Evolutionary conservation across 495 filamentous ascomycete genomes (phyloP).

Genomic region (Trichoderma virens): DNA sequence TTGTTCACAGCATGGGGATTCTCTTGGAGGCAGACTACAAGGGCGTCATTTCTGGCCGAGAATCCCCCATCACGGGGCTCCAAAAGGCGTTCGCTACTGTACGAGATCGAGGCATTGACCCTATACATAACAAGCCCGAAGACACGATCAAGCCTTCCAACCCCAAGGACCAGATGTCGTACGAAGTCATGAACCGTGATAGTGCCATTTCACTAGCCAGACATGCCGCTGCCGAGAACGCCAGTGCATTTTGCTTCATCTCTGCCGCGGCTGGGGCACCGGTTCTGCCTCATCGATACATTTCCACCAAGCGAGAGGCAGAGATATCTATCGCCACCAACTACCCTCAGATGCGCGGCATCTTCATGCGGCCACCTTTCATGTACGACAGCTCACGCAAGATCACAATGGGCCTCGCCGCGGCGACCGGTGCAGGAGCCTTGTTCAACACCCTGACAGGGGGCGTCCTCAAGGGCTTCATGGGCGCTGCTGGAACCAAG

Average conservation of each 20-base stretch:
- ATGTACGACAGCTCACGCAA: slow-evolving; percentile 77
- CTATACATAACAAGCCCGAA: slow-evolving; percentile 45
- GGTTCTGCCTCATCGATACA: slow-evolving; percentile 75
- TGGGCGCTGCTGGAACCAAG: slow-evolving; percentile 76
- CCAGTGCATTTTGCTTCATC: slow-evolving; percentile 72
- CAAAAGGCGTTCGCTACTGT: slow-evolving; percentile 60
- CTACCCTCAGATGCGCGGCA: slow-evolving; percentile 64
- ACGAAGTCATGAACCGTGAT: slow-evolving; percentile 97
- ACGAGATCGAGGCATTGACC: slow-evolving; percentile 51
- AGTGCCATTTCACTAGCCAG: slow-evolving; percentile 74
- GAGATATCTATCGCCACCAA: slow-evolving; percentile 66
- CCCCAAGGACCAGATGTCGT: slow-evolving; percentile 70
- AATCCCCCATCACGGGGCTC: slow-evolving; percentile 67
- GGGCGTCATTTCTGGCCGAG: slow-evolving; percentile 72
- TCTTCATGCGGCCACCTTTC: slow-evolving; percentile 82
- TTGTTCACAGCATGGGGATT: slow-evolving; percentile 92
- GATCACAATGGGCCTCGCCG: slow-evolving; percentile 79
- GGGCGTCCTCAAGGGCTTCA: slow-evolving; percentile 59
- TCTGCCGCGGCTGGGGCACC: slow-evolving; percentile 82
- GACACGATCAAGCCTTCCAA: slow-evolving; percentile 57
- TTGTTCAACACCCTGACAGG: slow-evolving; percentile 67
- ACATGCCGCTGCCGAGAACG: slow-evolving; percentile 57
- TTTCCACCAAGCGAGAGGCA: slow-evolving; percentile 85
- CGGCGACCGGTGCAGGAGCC: slow-evolving; percentile 57
- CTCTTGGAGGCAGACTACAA: slow-evolving; percentile 98